These are phyloP conservation scores for Penicillium coffeae DNA, from an alignment of 495 filamentous ascomycete species.

Conservation along the genomic window DNA sequence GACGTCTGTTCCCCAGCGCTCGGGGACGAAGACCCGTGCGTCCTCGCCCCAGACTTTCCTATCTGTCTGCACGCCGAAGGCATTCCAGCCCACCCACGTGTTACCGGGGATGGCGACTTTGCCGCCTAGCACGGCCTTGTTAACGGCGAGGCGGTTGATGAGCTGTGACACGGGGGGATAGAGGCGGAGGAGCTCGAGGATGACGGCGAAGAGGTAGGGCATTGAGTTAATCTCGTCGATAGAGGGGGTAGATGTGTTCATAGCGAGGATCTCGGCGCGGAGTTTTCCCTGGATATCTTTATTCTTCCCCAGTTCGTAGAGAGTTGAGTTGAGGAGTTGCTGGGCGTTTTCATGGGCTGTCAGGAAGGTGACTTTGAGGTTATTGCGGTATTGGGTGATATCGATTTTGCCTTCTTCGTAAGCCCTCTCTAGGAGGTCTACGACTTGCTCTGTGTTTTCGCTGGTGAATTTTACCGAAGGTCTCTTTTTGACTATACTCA, in stretches of 20 bases:
- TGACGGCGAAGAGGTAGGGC: conserved; percentile 32
- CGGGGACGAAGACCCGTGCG: conserved; percentile 28
- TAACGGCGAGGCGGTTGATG: conserved; percentile 26
- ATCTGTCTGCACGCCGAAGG: conserved; percentile 31
- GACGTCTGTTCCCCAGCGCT: conserved; percentile 32
- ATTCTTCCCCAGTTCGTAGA: conserved; percentile 28
- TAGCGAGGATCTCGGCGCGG: conserved; percentile 20
- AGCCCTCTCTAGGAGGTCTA: conserved; percentile 23
- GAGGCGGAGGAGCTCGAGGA: conserved; percentile 38
- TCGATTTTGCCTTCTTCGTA: conserved; percentile 18
- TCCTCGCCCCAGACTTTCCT: conserved; percentile 25
- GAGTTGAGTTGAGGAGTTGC: conserved; percentile 27
- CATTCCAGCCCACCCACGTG: conserved; percentile 37
- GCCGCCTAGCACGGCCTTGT: conserved; percentile 16
- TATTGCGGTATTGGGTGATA: conserved; percentile 30
- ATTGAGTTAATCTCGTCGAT: conserved; percentile 24
- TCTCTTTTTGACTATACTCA: conserved; percentile 17
- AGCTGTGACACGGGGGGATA: conserved; percentile 39
- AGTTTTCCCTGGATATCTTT: conserved; percentile 24
- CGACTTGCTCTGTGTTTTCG: conserved; percentile 12
- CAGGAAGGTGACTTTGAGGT: conserved; percentile 33
- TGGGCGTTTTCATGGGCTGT: conserved; percentile 34
- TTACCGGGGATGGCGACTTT: conserved; percentile 25
- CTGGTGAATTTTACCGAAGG: background rate
- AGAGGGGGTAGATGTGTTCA: conserved; percentile 3